Conservation (phyloP, 371 early-diverging fungal genomes). For the Chytridiales sp. region DNA sequence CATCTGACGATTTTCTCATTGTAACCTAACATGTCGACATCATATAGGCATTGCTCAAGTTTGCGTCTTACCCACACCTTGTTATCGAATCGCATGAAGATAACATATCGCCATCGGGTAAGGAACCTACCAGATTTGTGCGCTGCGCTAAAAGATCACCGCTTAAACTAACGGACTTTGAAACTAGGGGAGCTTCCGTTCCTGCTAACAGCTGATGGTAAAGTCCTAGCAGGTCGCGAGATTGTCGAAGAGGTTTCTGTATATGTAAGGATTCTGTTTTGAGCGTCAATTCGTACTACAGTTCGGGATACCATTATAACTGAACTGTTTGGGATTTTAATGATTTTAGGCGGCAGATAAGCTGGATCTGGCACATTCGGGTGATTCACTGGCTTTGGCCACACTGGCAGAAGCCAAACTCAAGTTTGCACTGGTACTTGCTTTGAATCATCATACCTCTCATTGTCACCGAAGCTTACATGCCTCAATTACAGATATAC, state of each 20-base stretch:
- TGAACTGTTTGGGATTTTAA: not conserved
- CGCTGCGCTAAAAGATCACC: too few relatives aligned
- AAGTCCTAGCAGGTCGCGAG: slow-evolving; percentile 31
- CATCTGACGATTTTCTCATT: not conserved
- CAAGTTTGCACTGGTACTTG: slow-evolving; percentile 27
- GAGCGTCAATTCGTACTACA: not conserved
- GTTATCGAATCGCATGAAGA: slow-evolving; percentile 26
- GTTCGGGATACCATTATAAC: not conserved
- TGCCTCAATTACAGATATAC: slow-evolving; percentile 20
- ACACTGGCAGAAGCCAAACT: slow-evolving; percentile 32
- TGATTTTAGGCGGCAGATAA: slow-evolving; percentile 17
- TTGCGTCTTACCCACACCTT: slow-evolving; percentile 29
- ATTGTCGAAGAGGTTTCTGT: slow-evolving; percentile 36
- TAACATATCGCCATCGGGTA: slow-evolving; percentile 37
- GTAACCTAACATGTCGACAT: not conserved
- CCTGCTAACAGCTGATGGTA: slow-evolving; percentile 23
- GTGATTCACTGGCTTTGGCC: slow-evolving; percentile 26
- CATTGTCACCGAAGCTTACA: not conserved
- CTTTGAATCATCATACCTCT: not conserved
- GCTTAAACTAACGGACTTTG: too few relatives aligned
- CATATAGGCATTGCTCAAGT: slow-evolving; percentile 28
- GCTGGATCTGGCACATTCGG: slow-evolving; percentile 16
- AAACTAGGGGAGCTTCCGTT: slow-evolving; percentile 36
- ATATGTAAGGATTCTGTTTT: slow-evolving; percentile 15
- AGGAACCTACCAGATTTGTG: too few relatives aligned